These are phyloP conservation scores for Podaxis carcinomalis DNA, from an alignment of 768 basidiomycete genomes.

Conservation along the genomic window DNA sequence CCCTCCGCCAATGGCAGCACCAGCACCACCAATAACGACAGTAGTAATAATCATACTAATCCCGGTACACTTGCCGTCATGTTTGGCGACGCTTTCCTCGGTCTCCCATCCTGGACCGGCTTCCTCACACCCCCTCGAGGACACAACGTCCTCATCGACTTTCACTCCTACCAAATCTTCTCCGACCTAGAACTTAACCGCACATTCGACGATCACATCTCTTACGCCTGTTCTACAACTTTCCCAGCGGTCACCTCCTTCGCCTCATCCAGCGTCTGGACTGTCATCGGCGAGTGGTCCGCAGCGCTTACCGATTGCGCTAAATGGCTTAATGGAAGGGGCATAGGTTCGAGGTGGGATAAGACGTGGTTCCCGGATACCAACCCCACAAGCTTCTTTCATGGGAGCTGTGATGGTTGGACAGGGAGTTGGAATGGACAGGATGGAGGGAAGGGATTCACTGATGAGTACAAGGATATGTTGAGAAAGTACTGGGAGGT, in stretches of 20 bases:
- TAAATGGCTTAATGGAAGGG: slow-evolving; percentile 74
- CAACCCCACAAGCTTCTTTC: slow-evolving; percentile 29
- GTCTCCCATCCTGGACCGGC: slow-evolving; percentile 51
- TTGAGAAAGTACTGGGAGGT: slow-evolving; percentile 77
- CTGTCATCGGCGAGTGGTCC: slow-evolving; percentile 79
- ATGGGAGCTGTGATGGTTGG: slow-evolving; percentile 60
- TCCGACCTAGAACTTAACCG: slow-evolving; percentile 50
- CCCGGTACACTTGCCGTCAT: slow-evolving; percentile 38
- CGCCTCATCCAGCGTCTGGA: slow-evolving; percentile 59
- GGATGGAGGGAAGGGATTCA: slow-evolving; percentile 37
- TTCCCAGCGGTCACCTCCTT: slow-evolving; percentile 32
- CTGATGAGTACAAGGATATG: slow-evolving; percentile 57
- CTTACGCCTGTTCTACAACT: slow-evolving; percentile 54
- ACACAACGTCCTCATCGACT: slow-evolving; percentile 64
- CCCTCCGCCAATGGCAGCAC: neutral
- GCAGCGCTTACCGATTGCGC: slow-evolving; percentile 73
- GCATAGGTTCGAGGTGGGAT: slow-evolving; percentile 69
- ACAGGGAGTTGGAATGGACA: slow-evolving; percentile 46
- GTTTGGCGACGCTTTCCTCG: slow-evolving; percentile 71
- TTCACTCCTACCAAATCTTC: slow-evolving; percentile 75
- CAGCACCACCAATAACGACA: neutral
- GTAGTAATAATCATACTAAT: neutral
- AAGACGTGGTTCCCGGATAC: slow-evolving; percentile 40
- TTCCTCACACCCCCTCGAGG: slow-evolving; percentile 52
- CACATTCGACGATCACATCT: slow-evolving; percentile 53